Base-by-base conservation (phyloP, 306 rosid species). In the Dryas octopetala region DNA sequence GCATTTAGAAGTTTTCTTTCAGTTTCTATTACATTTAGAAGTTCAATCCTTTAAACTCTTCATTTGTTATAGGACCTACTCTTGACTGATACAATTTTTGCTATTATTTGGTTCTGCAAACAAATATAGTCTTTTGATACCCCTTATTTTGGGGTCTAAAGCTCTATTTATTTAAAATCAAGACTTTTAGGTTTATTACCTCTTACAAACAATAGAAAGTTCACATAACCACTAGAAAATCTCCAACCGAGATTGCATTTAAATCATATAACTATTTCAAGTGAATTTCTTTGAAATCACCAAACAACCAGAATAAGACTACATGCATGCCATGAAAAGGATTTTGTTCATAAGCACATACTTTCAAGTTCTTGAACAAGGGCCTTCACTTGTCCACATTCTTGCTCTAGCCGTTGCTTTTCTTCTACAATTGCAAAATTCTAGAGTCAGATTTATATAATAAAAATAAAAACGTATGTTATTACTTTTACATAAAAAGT, bases 351-450 rank as follows among this genome's bases (percentile, higher is more conserved):
- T 68, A 57, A 73, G 15, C 70, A 80, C 97, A 58, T 86, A 94
- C 98, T 95, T 84, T 90, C 91, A 70, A 91, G 91, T 79, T 95
- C 96, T 68, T 88, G 89, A 79, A 95, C 83, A 26, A 88, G 97
- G 77, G 90, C 80, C 87, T 85, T 91, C 86, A 91, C 78, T 59
- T 87, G 93, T 70, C 82, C 74, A 48, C 88, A 84, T 68, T 91
- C 91, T 82, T 83, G 79, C 71, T 87, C 91, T 54, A 15, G 91
- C 40, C 72, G 91, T 52, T 81, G 87, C 85, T 82, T 85, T 81
- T 90, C 91, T 58, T 91, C 97, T 94, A 85, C 81, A 84, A 78
- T 70, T 51, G 66, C 44, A 78, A 26, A 41, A 66, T 23, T 80
- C 75, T 73, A 52, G 47, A 68, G 67, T 77, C 79, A 83, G 59